Evolutionary conservation across 352 stramenopile genomes (phyloP).

Genomic region (Globisporangium acanthophoron): DNA sequence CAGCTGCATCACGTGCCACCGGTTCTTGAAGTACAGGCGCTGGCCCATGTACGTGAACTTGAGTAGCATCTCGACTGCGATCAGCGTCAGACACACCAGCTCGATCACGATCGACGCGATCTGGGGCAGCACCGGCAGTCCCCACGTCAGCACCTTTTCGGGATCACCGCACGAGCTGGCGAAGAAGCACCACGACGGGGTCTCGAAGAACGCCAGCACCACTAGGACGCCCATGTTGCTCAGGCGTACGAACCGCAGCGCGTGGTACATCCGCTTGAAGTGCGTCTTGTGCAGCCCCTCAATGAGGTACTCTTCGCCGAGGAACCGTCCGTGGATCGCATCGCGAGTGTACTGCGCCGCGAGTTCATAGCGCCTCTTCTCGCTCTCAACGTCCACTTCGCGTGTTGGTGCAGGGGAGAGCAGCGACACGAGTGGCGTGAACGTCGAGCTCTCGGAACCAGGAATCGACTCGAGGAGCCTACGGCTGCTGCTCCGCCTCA

Average conservation of each 20-base stretch:
- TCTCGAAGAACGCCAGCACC: constrained; percentile 45
- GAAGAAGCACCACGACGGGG: constrained; percentile 56
- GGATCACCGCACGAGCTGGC: constrained; percentile 24
- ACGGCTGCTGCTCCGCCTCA: constrained; percentile 3
- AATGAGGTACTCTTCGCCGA: constrained; percentile 42
- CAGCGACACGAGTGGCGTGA: constrained; percentile 1
- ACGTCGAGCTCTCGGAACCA: constrained; percentile 1
- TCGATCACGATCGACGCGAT: constrained; percentile 31
- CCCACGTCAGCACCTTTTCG: constrained; percentile 24
- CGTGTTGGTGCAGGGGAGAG: constrained; percentile 2
- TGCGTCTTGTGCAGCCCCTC: constrained; percentile 38
- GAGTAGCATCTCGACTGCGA: constrained; percentile 36
- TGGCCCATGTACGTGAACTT: constrained; percentile 47
- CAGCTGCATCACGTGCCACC: constrained; percentile 49
- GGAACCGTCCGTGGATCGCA: constrained; percentile 36
- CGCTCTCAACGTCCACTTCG: constrained; percentile 9
- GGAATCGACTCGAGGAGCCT: constrained; percentile 9
- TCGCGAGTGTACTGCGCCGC: constrained; percentile 43
- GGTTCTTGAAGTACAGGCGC: constrained; percentile 47
- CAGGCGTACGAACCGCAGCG: constrained; percentile 30
- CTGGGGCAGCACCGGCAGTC: constrained; percentile 27
- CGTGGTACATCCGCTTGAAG: constrained; percentile 50
- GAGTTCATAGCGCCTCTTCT: constrained; percentile 27
- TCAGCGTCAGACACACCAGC: constrained; percentile 32
- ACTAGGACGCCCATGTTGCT: constrained; percentile 47